A percentile compares a stretch with the other conserved stretches of the same genome.
phyloP scores from a whole-genome alignment of 1,284 basidiomycete species.

The Meira miltonrushii region DNA sequence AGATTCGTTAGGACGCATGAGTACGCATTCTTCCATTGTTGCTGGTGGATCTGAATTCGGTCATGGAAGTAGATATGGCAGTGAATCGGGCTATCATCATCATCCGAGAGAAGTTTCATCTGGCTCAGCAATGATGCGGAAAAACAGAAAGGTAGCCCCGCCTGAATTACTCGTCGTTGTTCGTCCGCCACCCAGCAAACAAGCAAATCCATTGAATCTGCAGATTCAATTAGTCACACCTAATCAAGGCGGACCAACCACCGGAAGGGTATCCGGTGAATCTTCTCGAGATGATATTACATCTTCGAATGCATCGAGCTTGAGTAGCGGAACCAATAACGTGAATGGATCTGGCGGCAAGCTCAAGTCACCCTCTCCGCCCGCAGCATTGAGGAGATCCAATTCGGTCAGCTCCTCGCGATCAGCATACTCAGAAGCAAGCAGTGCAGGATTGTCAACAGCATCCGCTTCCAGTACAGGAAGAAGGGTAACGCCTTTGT shows the following conservation, averaged over 20 bases:
- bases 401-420: slow-evolving; percentile 27
- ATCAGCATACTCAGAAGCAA: slow-evolving; percentile 11
- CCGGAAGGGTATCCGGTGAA: slow-evolving; percentile 10
- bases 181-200: slow-evolving; percentile 74
- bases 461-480: slow-evolving; percentile 41
- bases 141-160: slow-evolving; percentile 16
- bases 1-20: slow-evolving; percentile 3
- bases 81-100: slow-evolving; percentile 7
- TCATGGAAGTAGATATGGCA: slow-evolving; percentile 1
- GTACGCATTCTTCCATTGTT: not conserved
- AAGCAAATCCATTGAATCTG: slow-evolving; percentile 81
- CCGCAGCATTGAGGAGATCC: slow-evolving; percentile 21
- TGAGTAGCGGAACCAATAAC: not conserved
- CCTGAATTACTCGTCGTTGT: slow-evolving; percentile 49
- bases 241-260: not conserved
- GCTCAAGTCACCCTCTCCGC: not conserved
- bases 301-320: not conserved
- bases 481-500: slow-evolving; percentile 79
- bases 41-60: slow-evolving; percentile 2
- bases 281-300: slow-evolving; percentile 4
- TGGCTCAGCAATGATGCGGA: slow-evolving; percentile 4
- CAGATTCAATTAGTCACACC: slow-evolving; percentile 77
- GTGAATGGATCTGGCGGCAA: not conserved
- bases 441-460: slow-evolving; percentile 47
- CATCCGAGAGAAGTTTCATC: slow-evolving; percentile 2